Evolutionary conservation across 2,329 filamentous ascomycete species (phyloP), one percentile per base, ranked within the genome.

Genomic region (Botryotinia calthae): DNA sequence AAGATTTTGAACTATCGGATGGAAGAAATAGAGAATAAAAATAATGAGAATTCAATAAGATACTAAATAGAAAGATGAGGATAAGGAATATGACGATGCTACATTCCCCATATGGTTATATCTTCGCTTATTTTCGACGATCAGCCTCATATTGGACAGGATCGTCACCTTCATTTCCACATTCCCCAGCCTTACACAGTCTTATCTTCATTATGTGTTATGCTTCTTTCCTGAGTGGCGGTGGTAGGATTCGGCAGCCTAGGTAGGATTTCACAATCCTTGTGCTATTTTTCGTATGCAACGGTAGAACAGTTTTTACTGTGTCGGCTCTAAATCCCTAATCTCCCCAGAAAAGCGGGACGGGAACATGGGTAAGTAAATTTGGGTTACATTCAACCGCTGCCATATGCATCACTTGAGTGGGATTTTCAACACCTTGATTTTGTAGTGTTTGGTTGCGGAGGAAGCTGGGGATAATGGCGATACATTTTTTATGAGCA

Each of bases 131-230:
- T 37, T n/a, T 28, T 46, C 20, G 14, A 62, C 18, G n/a, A 46
- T 46, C 67, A 70, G 18, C 54, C 20, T 40, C 44, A 31, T 5
- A 7, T 31, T 14, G 44, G 22, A 10, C 25, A 31, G 1, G 34
- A 68, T 68, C 48, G 18, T 25, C 59, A n/a, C 4, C 37, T 54
- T 65, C 25, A 71, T 71, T 42, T 71, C 28, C 58, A 65, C 69
- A 71, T 71, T 46, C 46, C 42, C 44, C 46, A 64, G 44, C 58
- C n/a, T 54, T 31, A 18, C n/a, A 37, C 20, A 40, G 31, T 10
- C 37, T 31, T n/a, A 54, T 40, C 46, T 25, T 67, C 46, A 67
- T 54, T 7, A 18, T 56, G 48, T 25, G 48, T 22, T 25, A 44
- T 56, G 18, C 37, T n/a, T 25, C 40, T 56, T 31, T n/a, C 16